Evolutionary conservation across 2,329 filamentous ascomycete species (phyloP).

Genomic region (Colletotrichum sp.): DNA sequence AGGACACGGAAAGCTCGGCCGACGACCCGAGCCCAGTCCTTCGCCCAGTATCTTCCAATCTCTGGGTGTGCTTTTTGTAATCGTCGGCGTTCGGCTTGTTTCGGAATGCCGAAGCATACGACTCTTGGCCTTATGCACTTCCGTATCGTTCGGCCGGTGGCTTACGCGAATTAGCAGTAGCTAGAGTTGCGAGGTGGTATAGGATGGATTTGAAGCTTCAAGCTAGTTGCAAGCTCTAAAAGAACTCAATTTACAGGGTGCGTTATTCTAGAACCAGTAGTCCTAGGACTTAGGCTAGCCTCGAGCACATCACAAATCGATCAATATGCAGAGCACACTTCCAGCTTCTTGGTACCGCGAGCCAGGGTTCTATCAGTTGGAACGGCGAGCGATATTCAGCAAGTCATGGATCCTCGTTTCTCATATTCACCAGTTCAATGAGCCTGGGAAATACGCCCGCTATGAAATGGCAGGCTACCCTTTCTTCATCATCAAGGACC

Average conservation of each 20-base stretch:
- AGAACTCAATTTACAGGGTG: not conserved
- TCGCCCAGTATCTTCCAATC: not conserved
- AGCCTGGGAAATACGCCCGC: conserved; percentile 10
- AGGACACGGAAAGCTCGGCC: not conserved
- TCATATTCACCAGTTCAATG: conserved; percentile 21
- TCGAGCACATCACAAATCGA: not conserved
- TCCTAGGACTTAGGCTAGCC: not conserved
- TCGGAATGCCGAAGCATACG: not conserved
- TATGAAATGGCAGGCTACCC: conserved; percentile 20
- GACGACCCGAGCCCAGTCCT: not conserved
- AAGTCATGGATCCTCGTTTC: conserved; percentile 33
- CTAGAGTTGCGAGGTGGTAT: not conserved
- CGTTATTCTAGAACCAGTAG: not conserved
- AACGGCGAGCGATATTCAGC: conserved; percentile 42
- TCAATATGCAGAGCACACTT: conserved; percentile 16
- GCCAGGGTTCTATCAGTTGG: conserved; percentile 41
- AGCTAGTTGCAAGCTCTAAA: not conserved
- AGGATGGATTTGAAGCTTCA: not conserved
- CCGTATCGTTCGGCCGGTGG: not conserved
- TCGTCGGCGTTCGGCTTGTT: not conserved
- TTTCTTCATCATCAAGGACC: conserved; percentile 23
- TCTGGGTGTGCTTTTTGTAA: not conserved
- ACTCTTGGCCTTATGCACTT: not conserved
- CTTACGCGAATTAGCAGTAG: not conserved
- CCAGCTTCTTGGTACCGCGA: conserved; percentile 25